Evolutionary conservation across 257 asterid genomes (phyloP).

Genomic region (Anisodus acutangulus): DNA sequence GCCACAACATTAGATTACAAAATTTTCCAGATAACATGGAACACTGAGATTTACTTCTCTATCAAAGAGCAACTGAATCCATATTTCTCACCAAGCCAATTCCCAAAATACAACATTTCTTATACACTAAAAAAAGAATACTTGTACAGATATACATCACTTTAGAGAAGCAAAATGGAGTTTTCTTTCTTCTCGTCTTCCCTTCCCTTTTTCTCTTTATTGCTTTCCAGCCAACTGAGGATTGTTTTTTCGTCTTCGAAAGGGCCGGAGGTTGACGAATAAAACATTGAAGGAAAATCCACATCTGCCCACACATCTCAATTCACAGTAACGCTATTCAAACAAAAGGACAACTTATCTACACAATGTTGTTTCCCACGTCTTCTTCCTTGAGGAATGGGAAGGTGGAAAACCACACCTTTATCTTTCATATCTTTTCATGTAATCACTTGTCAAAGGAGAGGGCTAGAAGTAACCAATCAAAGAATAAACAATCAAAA

Average conservation of each 20-base stretch:
- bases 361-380: constrained; percentile 46
- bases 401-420: constrained; percentile 37
- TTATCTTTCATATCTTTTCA: constrained; percentile 41
- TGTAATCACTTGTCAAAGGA: constrained; percentile 48
- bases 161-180: background rate
- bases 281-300: background rate
- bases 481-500: constrained; percentile 54
- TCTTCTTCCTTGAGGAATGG: constrained; percentile 30
- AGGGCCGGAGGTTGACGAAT: background rate
- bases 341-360: constrained; percentile 38
- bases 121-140: background rate
- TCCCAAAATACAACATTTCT: constrained; percentile 21
- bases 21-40: constrained; percentile 18
- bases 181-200: background rate
- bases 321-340: constrained; percentile 17
- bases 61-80: constrained; percentile 10
- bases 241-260: background rate
- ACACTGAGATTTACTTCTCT: constrained; percentile 16
- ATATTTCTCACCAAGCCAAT: constrained; percentile 14
- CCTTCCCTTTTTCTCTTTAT: constrained; percentile 19
- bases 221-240: background rate
- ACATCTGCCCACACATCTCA: constrained; percentile 23
- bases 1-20: constrained; percentile 4
- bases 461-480: constrained; percentile 24
- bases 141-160: constrained; percentile 28